phyloP scores from a whole-genome alignment of 768 basidiomycete species.

The Amanita inopinata region DNA sequence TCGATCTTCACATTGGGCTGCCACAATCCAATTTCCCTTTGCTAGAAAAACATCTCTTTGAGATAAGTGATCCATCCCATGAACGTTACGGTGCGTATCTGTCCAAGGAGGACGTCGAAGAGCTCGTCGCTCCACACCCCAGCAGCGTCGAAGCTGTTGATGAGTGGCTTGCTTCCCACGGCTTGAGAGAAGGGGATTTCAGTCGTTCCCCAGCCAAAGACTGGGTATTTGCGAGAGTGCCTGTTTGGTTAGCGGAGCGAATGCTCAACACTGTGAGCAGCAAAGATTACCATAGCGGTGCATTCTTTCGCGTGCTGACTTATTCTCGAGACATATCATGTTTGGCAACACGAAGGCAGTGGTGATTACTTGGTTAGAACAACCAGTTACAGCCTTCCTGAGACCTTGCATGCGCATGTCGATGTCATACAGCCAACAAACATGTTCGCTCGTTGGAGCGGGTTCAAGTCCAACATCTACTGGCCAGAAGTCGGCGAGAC shows the following conservation, averaged over 20 bases:
- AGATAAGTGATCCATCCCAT: slow-evolving; percentile 47
- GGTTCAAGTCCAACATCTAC: slow-evolving; percentile 32
- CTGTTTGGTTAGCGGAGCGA: slow-evolving; percentile 47
- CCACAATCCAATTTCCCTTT: slow-evolving; percentile 38
- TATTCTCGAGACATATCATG: slow-evolving; percentile 31
- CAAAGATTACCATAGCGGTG: too few relatives aligned
- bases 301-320: neutral
- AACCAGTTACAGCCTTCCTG: slow-evolving; percentile 54
- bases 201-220: slow-evolving; percentile 50
- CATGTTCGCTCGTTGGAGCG: slow-evolving; percentile 46
- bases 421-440: slow-evolving; percentile 66
- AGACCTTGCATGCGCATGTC: slow-evolving; percentile 44
- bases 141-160: slow-evolving; percentile 45
- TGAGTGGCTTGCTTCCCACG: slow-evolving; percentile 51
- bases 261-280: slow-evolving; percentile 56
- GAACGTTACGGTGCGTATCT: slow-evolving; percentile 43
- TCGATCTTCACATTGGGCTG: slow-evolving; percentile 50
- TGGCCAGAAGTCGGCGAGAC: slow-evolving; percentile 15
- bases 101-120: slow-evolving; percentile 58
- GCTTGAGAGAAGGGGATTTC: slow-evolving; percentile 36
- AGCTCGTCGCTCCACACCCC: slow-evolving; percentile 47
- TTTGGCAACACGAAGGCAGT: slow-evolving; percentile 38
- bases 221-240: slow-evolving; percentile 56
- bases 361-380: slow-evolving; percentile 51
- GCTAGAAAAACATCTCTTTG: slow-evolving; percentile 41